Conservation (phyloP, 192 early-diverging fungal genomes). For the Coemansia sp. region DNA sequence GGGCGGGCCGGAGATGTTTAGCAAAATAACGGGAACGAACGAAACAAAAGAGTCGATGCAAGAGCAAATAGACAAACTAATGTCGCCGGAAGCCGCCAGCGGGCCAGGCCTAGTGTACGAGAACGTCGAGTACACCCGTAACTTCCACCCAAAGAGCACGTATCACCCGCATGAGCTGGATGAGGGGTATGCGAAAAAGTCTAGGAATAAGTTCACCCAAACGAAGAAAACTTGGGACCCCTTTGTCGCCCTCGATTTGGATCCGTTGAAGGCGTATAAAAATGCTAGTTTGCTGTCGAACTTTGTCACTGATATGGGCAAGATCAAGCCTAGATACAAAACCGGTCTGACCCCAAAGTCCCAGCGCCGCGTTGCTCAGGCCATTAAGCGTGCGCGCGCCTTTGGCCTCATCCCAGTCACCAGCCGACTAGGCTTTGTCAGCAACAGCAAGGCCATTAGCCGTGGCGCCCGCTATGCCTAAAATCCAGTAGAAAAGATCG, state of each 20-base stretch:
- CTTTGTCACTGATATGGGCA: slow-evolving; percentile 63
- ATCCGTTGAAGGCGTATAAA: slow-evolving; percentile 55
- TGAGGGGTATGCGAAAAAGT: slow-evolving; percentile 13
- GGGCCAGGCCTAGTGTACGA: slow-evolving; percentile 13
- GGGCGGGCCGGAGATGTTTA: too few species aligned
- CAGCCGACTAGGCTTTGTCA: slow-evolving; percentile 23
- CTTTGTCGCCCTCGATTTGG: slow-evolving; percentile 32
- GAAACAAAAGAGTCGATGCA: slow-evolving; percentile 6
- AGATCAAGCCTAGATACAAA: slow-evolving; percentile 60
- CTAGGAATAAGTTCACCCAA: background rate
- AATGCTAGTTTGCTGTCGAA: slow-evolving; percentile 55
- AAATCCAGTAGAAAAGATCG: background rate
- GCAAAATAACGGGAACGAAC: background rate
- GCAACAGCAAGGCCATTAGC: slow-evolving; percentile 20
- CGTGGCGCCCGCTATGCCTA: slow-evolving; percentile 5
- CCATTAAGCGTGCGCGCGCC: slow-evolving; percentile 62
- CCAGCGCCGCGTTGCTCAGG: slow-evolving; percentile 61
- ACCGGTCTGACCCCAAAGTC: slow-evolving; percentile 61
- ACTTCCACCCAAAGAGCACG: slow-evolving; percentile 11
- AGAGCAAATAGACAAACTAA: slow-evolving; percentile 11
- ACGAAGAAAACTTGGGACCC: slow-evolving; percentile 20
- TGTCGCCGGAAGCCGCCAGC: background rate
- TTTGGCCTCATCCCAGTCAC: slow-evolving; percentile 55
- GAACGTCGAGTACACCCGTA: slow-evolving; percentile 17
- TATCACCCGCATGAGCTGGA: slow-evolving; percentile 39